Evolutionary conservation across 495 filamentous ascomycete genomes (phyloP).

Genomic region (Neohortaea acidophila): DNA sequence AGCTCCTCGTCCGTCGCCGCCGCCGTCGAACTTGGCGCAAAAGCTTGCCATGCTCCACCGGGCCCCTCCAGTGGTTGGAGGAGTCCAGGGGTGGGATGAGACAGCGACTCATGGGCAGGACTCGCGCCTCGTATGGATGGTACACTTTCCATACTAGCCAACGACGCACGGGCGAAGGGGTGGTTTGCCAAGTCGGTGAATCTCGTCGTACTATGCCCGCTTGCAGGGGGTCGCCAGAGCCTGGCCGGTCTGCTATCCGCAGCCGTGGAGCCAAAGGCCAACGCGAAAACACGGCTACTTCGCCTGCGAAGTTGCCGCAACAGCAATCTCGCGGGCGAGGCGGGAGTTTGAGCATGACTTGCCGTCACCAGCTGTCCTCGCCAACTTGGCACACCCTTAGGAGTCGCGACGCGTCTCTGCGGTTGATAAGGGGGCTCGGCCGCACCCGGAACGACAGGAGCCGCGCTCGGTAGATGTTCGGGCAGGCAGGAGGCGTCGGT

Average conservation of each 20-base stretch:
- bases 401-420: constrained; percentile 10
- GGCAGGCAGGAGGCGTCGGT: not conserved
- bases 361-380: not conserved
- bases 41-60: not conserved
- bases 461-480: too few relatives aligned
- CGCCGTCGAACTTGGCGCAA: not conserved
- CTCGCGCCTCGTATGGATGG: not conserved
- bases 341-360: not conserved
- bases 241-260: not conserved
- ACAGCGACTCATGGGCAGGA: not conserved
- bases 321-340: not conserved
- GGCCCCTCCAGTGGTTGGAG: not conserved
- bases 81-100: not conserved
- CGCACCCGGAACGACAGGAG: too few relatives aligned
- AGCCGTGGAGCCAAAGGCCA: not conserved
- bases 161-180: constrained; percentile 11
- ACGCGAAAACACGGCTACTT: not conserved
- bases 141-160: not conserved
- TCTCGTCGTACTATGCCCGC: constrained; percentile 9
- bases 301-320: not conserved
- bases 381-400: constrained; percentile 17
- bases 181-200: constrained; percentile 9
- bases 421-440: constrained; percentile 10
- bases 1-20: too few relatives aligned
- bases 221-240: constrained; percentile 15